A percentile compares a stretch with the other conserved stretches of the same genome.
Conservation (phyloP, 345 rosid genomes). For the Gossypium ekmanianum region DNA sequence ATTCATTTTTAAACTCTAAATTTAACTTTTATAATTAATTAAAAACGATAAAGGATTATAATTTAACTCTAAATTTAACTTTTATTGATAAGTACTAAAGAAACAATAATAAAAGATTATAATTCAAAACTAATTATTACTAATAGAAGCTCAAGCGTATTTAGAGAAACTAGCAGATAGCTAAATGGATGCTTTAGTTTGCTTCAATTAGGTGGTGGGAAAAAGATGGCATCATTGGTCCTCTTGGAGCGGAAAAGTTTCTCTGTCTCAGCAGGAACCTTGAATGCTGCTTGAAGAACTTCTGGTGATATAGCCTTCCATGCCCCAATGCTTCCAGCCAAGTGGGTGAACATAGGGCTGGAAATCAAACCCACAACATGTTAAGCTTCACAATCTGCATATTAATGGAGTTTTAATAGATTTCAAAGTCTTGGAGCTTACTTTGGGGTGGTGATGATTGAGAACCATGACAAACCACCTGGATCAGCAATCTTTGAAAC, state of each 20-base stretch:
- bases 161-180: background rate
- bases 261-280: constrained; percentile 53
- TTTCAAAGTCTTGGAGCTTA: constrained; percentile 23
- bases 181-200: background rate
- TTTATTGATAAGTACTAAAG: too few species aligned
- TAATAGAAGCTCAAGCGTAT: too few species aligned
- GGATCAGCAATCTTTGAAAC: too few species aligned
- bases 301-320: constrained; percentile 52
- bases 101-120: too few species aligned
- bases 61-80: too few species aligned
- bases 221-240: constrained; percentile 56
- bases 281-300: constrained; percentile 71
- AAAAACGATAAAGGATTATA: too few species aligned
- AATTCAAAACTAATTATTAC: too few species aligned
- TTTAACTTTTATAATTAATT: too few species aligned
- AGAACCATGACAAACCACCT: constrained; percentile 63
- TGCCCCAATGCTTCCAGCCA: constrained; percentile 60
- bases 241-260: constrained; percentile 32
- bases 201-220: constrained; percentile 59
- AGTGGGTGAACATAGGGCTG: constrained; percentile 85
- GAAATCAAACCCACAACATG: background rate
- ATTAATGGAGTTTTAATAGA: too few species aligned
- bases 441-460: constrained; percentile 83
- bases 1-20: too few species aligned
- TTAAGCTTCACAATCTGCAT: too few species aligned